Conservation (phyloP, 371 early-diverging fungal species). For the Rhizopus arrhizus region DNA sequence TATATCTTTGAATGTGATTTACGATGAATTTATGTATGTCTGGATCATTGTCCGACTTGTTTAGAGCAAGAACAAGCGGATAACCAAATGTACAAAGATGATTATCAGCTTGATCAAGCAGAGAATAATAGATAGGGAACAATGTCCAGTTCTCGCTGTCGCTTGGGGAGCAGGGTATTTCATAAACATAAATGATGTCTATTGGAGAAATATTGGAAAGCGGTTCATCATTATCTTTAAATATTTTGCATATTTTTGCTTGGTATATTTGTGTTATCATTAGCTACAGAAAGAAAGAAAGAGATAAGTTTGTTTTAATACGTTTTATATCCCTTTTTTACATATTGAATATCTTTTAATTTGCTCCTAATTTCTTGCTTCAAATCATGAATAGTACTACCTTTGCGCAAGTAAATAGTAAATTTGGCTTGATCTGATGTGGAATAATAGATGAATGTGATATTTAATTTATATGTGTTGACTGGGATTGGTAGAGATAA, state of each 20-base stretch:
- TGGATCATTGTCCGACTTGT: slow-evolving; percentile 14
- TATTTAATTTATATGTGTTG: slow-evolving; percentile 34
- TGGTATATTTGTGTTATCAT: slow-evolving; percentile 57
- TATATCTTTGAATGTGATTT: slow-evolving; percentile 34
- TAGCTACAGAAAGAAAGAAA: slow-evolving; percentile 13
- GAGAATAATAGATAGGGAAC: slow-evolving; percentile 42
- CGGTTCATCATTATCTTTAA: slow-evolving; percentile 47
- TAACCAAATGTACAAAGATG: slow-evolving; percentile 30
- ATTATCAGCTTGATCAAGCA: background rate
- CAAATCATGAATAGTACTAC: slow-evolving; percentile 53
- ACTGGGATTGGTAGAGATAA: slow-evolving; percentile 54
- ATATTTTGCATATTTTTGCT: slow-evolving; percentile 57
- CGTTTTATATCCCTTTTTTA: background rate
- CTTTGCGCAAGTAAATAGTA: slow-evolving; percentile 35
- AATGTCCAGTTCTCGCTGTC: slow-evolving; percentile 20
- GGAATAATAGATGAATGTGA: background rate
- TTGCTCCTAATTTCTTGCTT: slow-evolving; percentile 9
- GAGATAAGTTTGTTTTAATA: background rate
- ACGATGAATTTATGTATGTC: slow-evolving; percentile 28
- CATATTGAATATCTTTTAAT: background rate
- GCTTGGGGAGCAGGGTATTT: slow-evolving; percentile 44
- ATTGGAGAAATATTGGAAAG: slow-evolving; percentile 45
- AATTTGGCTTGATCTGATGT: slow-evolving; percentile 7
- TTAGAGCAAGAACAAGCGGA: slow-evolving; percentile 36
- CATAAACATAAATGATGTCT: slow-evolving; percentile 64